Base-by-base conservation (phyloP, 768 basidiomycete species). In the Daedalea quercina region DNA sequence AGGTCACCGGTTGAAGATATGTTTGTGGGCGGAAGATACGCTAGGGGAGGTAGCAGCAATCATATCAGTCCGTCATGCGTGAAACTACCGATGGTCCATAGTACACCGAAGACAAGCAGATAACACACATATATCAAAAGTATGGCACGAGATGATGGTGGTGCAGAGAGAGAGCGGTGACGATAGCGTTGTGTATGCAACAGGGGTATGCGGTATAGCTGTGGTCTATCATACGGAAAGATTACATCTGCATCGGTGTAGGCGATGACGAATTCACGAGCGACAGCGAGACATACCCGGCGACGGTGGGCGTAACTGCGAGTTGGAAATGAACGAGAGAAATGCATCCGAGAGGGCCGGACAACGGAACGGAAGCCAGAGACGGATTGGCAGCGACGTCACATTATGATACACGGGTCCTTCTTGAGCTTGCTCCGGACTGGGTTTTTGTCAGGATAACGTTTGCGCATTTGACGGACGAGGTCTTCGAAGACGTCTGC, bases 401-500 rank as follows among this genome's bases (percentile, higher is more conserved):
- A 75, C 72, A 72, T 72, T 46, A 76, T 57, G 42, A 69, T 64
- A 54, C 74, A 76, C 43, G 61, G 57, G 28, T 63, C 62, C 35
- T 56, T 58, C 53, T 57, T 57, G 23, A 57, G 54, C 35, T 66
- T 73, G 52, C 68, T 68, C 28, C 66, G 62, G 41, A 62, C 57
- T 25, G 58, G 49, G 37, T 40, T 15, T 24, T 34, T 35, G 35
- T 70, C 61, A 17, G 87, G 86, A 65, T 84, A 87, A 54, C 76
- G 76, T 49, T 58, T 66, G 26, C 84, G 78, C 88, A 91, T 88
- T 60, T 87, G 87, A 56, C 77, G 76, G 44, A 89, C 70, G 25
- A 91, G 75, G 54, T 86, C 85, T 60, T 87, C 82, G 63, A 92
- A 92, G 17, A 86, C 88, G 35, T 89, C 87, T 9, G 70, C 70